A percentile compares a stretch with the other conserved stretches of the same genome.
Conservation (phyloP, 83 land plant species). For the Thuja plicata region DNA sequence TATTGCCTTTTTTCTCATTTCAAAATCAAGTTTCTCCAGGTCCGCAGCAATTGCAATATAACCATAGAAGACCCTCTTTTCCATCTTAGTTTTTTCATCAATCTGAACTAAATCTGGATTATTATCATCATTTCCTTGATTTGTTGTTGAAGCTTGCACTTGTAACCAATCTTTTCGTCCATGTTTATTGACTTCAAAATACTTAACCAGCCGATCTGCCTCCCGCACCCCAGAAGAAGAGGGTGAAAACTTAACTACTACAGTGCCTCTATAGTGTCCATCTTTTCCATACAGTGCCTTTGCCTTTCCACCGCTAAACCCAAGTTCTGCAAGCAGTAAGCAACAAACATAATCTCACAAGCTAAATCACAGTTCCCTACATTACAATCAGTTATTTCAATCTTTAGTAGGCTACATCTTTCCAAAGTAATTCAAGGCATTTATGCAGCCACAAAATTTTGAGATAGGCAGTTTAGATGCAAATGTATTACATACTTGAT, state of each 20-base stretch:
- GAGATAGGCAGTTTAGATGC: neutral
- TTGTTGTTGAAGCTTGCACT: conserved; percentile 26
- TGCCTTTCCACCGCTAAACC: conserved; percentile 56
- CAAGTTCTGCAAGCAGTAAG: conserved; percentile 48
- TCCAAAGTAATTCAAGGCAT: neutral
- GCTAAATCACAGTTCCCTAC: neutral
- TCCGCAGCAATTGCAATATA: conserved; percentile 54
- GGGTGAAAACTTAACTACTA: conserved; percentile 53
- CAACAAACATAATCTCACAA: conserved; percentile 4
- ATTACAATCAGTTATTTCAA: neutral
- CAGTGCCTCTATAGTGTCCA: conserved; percentile 49
- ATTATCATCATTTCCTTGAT: conserved; percentile 38
- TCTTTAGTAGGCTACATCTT: neutral
- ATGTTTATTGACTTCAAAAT: conserved; percentile 49
- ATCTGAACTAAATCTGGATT: conserved; percentile 49
- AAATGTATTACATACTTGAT: neutral
- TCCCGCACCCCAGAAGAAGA: conserved; percentile 48
- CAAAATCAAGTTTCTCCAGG: conserved; percentile 57
- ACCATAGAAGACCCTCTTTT: conserved; percentile 54
- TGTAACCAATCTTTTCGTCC: conserved; percentile 60
- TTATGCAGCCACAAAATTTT: neutral
- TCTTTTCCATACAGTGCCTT: conserved; percentile 60
- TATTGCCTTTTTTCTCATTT: conserved; percentile 42
- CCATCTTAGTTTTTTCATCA: conserved; percentile 48
- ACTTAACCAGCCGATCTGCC: conserved; percentile 40